Base-by-base conservation (phyloP, 257 asterid species). In the Lycium ferocissimum region DNA sequence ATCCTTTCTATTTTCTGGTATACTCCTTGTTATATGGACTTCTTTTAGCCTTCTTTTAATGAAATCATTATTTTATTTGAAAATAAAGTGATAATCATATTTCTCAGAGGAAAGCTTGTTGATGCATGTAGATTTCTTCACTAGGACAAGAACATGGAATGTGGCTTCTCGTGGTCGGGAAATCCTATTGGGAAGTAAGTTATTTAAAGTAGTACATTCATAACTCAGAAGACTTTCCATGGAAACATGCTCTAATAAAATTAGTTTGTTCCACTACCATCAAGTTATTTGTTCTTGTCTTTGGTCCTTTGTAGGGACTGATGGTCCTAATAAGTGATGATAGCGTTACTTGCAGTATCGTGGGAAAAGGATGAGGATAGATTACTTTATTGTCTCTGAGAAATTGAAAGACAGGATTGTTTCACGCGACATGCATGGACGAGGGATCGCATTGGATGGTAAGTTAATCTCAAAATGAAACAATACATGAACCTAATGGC, bases 341-440 rank as follows among this genome's bases (percentile, higher is more conserved):
- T 83, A 35, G 70, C 59, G 11, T 38, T 84, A 83, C 54, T 75
- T 89, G 91, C 91, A 95, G 90, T 96, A 96, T 83, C 97, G 98
- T n/a, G 98, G 98, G 81, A 96, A 95, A 88, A 91, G 99, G 93
- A 96, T 96, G 99, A 92, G 99, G 85, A 96, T 95, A 80, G 99
- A 96, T 85, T 96, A 96, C 89, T 94, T 94, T 89, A 40, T 93
- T 45, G 91, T 96, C 67, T 90, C 97, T 0, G 97, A 96, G 88
- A 85, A 89, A 90, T 90, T 95, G 43, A 91, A 66, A 88, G 96
- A 91, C 80, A 92, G 95, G 89, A 92, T 94, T 33, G 84, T 93
- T 75, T 84, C 92, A 79, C 93, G 99, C 81, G 91, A 93, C 90
- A 93, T 92, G 86, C 96, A 93, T 82, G 99, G 99, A 15, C 92